Base-by-base conservation (phyloP, 1,284 basidiomycete genomes). In the Thecaphora frezii region DNA sequence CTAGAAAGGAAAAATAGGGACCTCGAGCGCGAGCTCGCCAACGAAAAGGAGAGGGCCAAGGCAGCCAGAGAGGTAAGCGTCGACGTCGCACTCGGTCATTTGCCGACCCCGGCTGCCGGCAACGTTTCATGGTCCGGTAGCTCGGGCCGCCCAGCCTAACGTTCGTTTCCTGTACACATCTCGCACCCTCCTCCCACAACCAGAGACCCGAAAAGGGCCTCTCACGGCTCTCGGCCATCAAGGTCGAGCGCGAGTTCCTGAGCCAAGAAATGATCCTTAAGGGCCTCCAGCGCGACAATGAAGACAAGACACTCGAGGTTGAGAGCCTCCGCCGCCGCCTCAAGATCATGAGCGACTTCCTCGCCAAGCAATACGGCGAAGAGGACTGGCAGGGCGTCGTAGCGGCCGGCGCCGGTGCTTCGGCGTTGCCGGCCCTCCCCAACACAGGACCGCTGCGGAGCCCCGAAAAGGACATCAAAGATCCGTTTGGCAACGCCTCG, bases 191-290 rank as follows among this genome's bases (percentile, higher is more conserved):
- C 23, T 25, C 40, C 25, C 22, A 26, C 28, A 9, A 23, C 23
- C 24, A 45, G 40, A 10, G 37, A 24, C 22, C 28, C 19, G 58
- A 66, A 26, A 53, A 54, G 19, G 57, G 69, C 1, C 57, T 74
- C 12, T 72, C 69, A 1, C 38, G 63, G n/a, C 55, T 57, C 19
- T 57, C 63, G 36, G 64, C 69, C 1, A 39, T 58, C 47, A 69
- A 72, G 54, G 58, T 74, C 19, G 71, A 74, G 47, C 56, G 63
- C 36, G 71, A 74, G 38, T 74, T 74, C 44, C 46, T 65, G 3
- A 59, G 61, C 25, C 71, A 74, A 41, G 71, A 74, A 45, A 67
- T 65, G 66, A 74, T 74, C 46, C 56, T 74, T 38, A 64, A 71
- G 38, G 71, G 71, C 14, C 52, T 74, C 3, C 71, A 74, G 42